These are phyloP conservation scores for Cladosporium oxysporum DNA, from an alignment of 2,329 filamentous ascomycete species.

Conservation along the genomic window DNA sequence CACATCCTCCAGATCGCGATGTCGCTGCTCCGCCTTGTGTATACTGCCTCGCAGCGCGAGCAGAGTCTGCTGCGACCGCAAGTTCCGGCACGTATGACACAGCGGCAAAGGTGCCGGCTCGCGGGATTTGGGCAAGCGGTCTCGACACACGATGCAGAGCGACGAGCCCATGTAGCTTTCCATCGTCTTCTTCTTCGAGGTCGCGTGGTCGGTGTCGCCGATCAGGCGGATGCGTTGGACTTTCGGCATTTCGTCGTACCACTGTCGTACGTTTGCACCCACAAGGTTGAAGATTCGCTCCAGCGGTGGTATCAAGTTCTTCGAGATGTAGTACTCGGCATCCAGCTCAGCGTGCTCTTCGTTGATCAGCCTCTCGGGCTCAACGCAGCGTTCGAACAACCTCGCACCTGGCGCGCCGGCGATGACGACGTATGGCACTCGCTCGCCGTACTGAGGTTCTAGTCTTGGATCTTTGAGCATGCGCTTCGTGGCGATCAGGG, in stretches of 20 bases:
- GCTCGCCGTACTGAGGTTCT: slow-evolving; percentile 92
- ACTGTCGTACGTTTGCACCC: slow-evolving; percentile 83
- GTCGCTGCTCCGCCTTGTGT: slow-evolving; percentile 62
- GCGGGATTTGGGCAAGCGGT: slow-evolving; percentile 49
- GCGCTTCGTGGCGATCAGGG: slow-evolving; percentile 78
- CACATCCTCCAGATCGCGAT: slow-evolving; percentile 65
- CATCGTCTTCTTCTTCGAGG: slow-evolving; percentile 64
- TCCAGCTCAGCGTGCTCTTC: slow-evolving; percentile 81
- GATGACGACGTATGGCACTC: slow-evolving; percentile 91
- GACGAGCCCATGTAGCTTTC: slow-evolving; percentile 88
- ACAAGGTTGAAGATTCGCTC: slow-evolving; percentile 97
- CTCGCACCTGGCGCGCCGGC: slow-evolving; percentile 83
- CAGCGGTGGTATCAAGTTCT: slow-evolving; percentile 91
- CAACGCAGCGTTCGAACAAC: slow-evolving; percentile 85
- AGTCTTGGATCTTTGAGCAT: slow-evolving; percentile 85
- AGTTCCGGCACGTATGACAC: slow-evolving; percentile 59
- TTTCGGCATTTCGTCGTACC: slow-evolving; percentile 98
- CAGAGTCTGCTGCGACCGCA: slow-evolving; percentile 60
- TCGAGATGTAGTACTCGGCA: slow-evolving; percentile 94
- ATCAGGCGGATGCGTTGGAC: slow-evolving; percentile 72
- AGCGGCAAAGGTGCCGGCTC: slow-evolving; percentile 45
- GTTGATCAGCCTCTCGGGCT: slow-evolving; percentile 77
- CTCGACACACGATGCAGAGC: slow-evolving; percentile 74
- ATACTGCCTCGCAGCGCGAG: slow-evolving; percentile 64
- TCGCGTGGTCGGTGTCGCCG: slow-evolving; percentile 29